These are phyloP conservation scores for Arabis alpina DNA, from an alignment of 345 rosid species.

Conservation along the genomic window DNA sequence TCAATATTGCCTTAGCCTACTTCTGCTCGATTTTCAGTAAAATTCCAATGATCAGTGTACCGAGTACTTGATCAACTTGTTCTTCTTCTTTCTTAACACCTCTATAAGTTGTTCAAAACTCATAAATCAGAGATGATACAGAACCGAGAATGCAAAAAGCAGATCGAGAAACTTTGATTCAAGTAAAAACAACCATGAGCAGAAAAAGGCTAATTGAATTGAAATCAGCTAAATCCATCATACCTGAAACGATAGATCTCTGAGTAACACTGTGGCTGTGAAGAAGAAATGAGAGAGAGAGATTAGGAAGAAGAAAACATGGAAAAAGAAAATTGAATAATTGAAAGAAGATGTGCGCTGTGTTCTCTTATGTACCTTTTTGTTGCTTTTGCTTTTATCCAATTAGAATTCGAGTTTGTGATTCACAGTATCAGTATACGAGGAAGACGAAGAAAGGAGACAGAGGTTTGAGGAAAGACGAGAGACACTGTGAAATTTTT, in stretches of 20 bases:
- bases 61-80: slow-evolving; percentile 25
- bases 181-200: slow-evolving; percentile 4
- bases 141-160: slow-evolving; percentile 3
- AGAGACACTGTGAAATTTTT: not conserved
- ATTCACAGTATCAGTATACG: slow-evolving; percentile 16
- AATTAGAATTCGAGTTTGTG: slow-evolving; percentile 13
- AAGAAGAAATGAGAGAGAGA: not conserved
- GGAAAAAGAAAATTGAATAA: slow-evolving; percentile 11
- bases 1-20: not conserved
- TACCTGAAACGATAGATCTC: slow-evolving; percentile 37
- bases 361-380: slow-evolving; percentile 19
- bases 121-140: too few relatives aligned
- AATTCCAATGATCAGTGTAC: not conserved
- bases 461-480: slow-evolving; percentile 20
- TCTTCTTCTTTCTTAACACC: not conserved
- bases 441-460: slow-evolving; percentile 9
- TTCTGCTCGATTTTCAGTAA: not conserved
- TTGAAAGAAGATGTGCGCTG: slow-evolving; percentile 34
- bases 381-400: slow-evolving; percentile 14
- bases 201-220: slow-evolving; percentile 6
- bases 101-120: not conserved
- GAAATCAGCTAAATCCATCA: slow-evolving; percentile 19
- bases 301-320: not conserved
- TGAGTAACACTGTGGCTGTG: slow-evolving; percentile 7
- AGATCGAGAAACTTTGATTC: slow-evolving; percentile 7